Conservation (phyloP, 164 flowering plant species). For the Annona cherimola region DNA sequence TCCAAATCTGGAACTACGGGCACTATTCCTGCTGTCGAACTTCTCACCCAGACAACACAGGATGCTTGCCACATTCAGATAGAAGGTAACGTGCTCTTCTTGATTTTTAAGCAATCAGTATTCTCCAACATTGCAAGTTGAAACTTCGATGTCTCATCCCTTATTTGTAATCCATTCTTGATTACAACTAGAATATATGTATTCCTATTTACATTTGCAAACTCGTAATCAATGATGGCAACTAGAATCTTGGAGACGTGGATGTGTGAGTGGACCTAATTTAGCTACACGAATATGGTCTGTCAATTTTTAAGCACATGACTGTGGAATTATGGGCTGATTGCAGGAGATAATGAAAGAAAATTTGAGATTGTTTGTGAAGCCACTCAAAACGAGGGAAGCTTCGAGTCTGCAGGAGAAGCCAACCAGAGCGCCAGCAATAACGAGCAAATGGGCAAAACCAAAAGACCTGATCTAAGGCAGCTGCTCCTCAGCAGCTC, state of each 20-base stretch:
- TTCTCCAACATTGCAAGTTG: background rate
- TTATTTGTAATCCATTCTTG: background rate
- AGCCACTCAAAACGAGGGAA: conserved; percentile 11
- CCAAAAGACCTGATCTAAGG: conserved; percentile 13
- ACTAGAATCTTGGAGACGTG: background rate
- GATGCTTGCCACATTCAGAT: conserved; percentile 15
- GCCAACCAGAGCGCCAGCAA: conserved; percentile 9
- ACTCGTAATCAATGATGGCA: background rate
- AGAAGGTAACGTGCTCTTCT: conserved; percentile 27
- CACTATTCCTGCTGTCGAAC: conserved; percentile 14
- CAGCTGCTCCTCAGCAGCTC: conserved; percentile 38
- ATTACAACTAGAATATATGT: background rate
- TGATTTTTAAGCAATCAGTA: background rate
- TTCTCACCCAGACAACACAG: conserved; percentile 8
- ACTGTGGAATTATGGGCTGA: background rate
- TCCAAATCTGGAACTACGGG: background rate
- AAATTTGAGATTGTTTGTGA: conserved; percentile 8
- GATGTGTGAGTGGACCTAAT: background rate
- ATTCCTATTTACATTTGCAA: background rate
- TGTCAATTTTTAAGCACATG: background rate
- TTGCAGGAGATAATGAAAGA: conserved; percentile 26
- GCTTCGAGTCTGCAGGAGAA: conserved; percentile 19
- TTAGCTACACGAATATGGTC: too few relatives aligned
- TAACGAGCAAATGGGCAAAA: conserved; percentile 6
- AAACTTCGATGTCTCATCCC: background rate